Evolutionary conservation across 2,329 filamentous ascomycete genomes (phyloP).

Genomic region (Calonectria crousiana): DNA sequence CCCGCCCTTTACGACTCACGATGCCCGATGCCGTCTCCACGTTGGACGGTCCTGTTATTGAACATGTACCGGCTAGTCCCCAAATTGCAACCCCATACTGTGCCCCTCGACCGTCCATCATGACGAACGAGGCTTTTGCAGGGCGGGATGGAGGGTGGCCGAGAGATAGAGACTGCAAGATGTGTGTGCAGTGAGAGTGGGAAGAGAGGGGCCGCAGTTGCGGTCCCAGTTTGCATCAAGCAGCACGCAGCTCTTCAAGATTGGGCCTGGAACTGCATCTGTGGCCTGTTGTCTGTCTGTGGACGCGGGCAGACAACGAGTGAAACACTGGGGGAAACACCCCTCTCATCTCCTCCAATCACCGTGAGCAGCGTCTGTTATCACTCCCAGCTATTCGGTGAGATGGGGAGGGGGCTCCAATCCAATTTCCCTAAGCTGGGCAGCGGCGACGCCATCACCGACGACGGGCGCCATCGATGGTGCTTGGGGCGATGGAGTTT

Average conservation of each 20-base stretch:
- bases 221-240: not conserved
- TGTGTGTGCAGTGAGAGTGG: not conserved
- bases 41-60: not conserved
- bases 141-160: not conserved
- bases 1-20: constrained; percentile 27
- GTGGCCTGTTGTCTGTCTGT: not conserved
- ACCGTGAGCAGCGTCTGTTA: not conserved
- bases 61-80: not conserved
- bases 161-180: not conserved
- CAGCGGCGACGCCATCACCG: not conserved
- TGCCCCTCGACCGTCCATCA: not conserved
- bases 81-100: constrained; percentile 15
- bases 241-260: not conserved
- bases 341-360: not conserved
- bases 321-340: constrained; percentile 16
- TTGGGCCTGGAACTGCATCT: not conserved
- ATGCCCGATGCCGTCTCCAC: constrained; percentile 13
- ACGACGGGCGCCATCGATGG: not conserved
- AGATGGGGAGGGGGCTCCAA: not conserved
- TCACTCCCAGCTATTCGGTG: not conserved
- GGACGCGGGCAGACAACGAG: constrained; percentile 4
- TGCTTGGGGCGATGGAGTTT: not conserved
- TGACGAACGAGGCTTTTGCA: constrained; percentile 18
- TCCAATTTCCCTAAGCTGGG: not conserved
- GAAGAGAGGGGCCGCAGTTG: constrained; percentile 1